Conservation (phyloP, 768 basidiomycete genomes). For the Clitopilus hobsonii region DNA sequence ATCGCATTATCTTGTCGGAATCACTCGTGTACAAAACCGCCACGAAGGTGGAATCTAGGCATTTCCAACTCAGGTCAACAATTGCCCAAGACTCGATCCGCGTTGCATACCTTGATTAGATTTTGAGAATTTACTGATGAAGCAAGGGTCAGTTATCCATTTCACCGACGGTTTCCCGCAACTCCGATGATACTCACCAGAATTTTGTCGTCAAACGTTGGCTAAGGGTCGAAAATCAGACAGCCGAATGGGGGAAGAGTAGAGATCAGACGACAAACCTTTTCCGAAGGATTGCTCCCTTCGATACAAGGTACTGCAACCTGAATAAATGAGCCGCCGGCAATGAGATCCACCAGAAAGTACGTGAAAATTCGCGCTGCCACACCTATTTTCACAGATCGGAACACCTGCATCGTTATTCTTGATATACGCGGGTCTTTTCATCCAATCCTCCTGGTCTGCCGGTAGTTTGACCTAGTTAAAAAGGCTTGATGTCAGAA, state of each 20-base stretch:
- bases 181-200: constrained; percentile 45
- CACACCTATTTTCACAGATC: constrained; percentile 82
- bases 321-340: constrained; percentile 36
- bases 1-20: constrained; percentile 70
- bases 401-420: constrained; percentile 70
- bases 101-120: constrained; percentile 40
- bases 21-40: constrained; percentile 82
- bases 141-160: constrained; percentile 1
- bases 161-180: constrained; percentile 1
- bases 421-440: constrained; percentile 81
- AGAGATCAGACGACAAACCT: constrained; percentile 45
- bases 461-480: constrained; percentile 81
- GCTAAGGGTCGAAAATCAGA: constrained; percentile 30
- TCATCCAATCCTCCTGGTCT: constrained; percentile 78
- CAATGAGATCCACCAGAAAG: constrained; percentile 15
- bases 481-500: constrained; percentile 3
- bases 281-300: constrained; percentile 82
- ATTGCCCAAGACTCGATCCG: not conserved
- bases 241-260: constrained; percentile 13
- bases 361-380: constrained; percentile 9
- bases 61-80: not conserved
- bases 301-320: constrained; percentile 82
- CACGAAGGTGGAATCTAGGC: constrained; percentile 69
- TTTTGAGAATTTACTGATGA: constrained; percentile 69
- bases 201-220: constrained; percentile 80